These are phyloP conservation scores for Penicillium griseofulvum DNA, from an alignment of 2,329 filamentous ascomycete genomes.

Conservation along the genomic window DNA sequence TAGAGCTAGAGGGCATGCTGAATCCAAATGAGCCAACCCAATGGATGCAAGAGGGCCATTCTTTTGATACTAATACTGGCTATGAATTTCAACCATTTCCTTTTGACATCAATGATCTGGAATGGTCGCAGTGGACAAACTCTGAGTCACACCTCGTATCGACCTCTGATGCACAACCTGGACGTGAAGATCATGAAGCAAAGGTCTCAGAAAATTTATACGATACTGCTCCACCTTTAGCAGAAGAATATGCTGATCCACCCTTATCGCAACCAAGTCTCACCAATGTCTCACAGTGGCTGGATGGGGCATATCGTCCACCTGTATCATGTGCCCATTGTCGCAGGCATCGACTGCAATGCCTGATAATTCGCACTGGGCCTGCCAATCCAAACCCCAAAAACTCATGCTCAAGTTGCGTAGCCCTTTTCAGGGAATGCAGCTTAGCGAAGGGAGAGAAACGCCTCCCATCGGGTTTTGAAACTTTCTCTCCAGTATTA, in stretches of 20 bases:
- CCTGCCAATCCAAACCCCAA: slow-evolving; percentile 51
- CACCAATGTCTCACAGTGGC: slow-evolving; percentile 32
- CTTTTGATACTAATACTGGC: not conserved
- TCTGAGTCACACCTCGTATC: slow-evolving; percentile 1
- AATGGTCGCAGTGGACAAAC: slow-evolving; percentile 12
- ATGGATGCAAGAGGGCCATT: slow-evolving; percentile 5
- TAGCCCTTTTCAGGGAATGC: slow-evolving; percentile 52
- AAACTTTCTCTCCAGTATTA: slow-evolving; percentile 49
- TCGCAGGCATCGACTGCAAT: slow-evolving; percentile 47
- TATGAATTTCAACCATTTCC: slow-evolving; percentile 16
- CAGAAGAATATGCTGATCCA: not conserved
- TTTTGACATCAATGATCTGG: slow-evolving; percentile 4
- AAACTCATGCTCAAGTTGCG: slow-evolving; percentile 51
- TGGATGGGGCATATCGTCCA: slow-evolving; percentile 45
- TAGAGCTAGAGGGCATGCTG: slow-evolving; percentile 7
- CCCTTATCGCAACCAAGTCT: slow-evolving; percentile 3
- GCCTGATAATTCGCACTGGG: slow-evolving; percentile 50
- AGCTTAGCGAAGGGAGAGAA: slow-evolving; percentile 49
- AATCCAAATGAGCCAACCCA: slow-evolving; percentile 1
- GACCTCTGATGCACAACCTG: not conserved
- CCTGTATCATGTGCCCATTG: slow-evolving; percentile 48
- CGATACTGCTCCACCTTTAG: not conserved
- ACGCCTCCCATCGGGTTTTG: slow-evolving; percentile 47
- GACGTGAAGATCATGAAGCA: not conserved
- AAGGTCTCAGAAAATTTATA: not conserved